Conservation (phyloP, 768 basidiomycete genomes). For the Leccinum pellstonianum region DNA sequence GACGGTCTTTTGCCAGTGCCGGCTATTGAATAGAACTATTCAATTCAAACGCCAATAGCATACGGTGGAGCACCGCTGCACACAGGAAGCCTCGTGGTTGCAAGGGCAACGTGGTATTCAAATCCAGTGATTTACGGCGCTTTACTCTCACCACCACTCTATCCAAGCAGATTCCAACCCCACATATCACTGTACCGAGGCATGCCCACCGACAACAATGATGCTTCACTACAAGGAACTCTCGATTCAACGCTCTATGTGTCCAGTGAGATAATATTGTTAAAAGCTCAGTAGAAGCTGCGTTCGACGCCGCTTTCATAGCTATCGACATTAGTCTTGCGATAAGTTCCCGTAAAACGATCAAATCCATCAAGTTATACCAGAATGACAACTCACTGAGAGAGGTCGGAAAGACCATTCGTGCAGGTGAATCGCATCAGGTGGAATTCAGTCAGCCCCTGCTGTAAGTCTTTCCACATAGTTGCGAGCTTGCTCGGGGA, state of each 20-base stretch:
- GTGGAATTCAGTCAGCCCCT: neutral
- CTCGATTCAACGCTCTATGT: neutral
- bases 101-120: neutral
- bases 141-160: neutral
- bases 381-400: neutral
- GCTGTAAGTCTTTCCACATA: neutral
- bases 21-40: neutral
- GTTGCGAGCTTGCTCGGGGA: neutral
- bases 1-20: neutral
- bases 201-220: neutral
- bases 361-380: neutral
- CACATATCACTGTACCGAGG: neutral
- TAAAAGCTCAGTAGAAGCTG: neutral
- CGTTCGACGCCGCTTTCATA: neutral
- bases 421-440: neutral
- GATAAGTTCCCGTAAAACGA: neutral
- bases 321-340: neutral
- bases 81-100: neutral
- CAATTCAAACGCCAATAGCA: neutral
- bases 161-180: neutral
- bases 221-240: neutral
- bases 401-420: neutral
- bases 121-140: neutral
- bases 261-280: neutral
- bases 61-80: neutral